Evolutionary conservation across 768 basidiomycete genomes (phyloP).

Genomic region (Coprinopsis sp.): DNA sequence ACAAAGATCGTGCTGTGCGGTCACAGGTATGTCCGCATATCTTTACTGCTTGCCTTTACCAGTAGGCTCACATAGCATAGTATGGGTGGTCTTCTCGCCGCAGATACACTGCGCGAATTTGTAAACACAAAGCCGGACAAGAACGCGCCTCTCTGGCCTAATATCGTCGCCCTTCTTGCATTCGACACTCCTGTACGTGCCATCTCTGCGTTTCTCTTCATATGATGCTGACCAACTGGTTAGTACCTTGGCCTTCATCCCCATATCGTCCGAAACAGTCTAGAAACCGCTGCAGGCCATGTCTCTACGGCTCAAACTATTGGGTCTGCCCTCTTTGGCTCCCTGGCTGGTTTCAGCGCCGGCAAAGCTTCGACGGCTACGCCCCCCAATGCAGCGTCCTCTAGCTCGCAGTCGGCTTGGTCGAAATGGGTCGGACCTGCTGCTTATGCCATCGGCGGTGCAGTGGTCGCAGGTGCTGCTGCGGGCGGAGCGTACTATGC

Average conservation of each 20-base stretch:
- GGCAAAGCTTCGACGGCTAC: conserved; percentile 29
- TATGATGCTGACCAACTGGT: conserved; percentile 1
- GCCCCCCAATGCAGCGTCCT: conserved; percentile 1
- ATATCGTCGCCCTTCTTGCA: conserved; percentile 76
- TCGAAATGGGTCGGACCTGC: conserved; percentile 58
- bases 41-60: background rate
- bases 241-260: conserved; percentile 90
- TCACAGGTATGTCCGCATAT: conserved; percentile 57
- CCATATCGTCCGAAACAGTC: conserved; percentile 76
- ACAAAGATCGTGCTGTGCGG: conserved; percentile 85
- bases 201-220: background rate
- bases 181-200: conserved; percentile 84
- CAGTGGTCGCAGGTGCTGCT: conserved; percentile 75
- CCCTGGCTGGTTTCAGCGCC: conserved; percentile 47
- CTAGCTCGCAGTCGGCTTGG: conserved; percentile 39
- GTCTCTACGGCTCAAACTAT: conserved; percentile 61
- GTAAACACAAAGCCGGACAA: conserved; percentile 59
- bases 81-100: conserved; percentile 90
- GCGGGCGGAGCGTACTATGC: conserved; percentile 82
- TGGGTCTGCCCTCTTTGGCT: conserved; percentile 56
- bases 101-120: conserved; percentile 78
- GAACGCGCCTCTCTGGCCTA: conserved; percentile 77
- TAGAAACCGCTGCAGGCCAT: conserved; percentile 70
- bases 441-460: conserved; percentile 68
- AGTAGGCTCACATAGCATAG: conserved; percentile 35